phyloP scores from a whole-genome alignment of 2,329 filamentous ascomycete genomes.

The Neopestalotiopsis sp. region DNA sequence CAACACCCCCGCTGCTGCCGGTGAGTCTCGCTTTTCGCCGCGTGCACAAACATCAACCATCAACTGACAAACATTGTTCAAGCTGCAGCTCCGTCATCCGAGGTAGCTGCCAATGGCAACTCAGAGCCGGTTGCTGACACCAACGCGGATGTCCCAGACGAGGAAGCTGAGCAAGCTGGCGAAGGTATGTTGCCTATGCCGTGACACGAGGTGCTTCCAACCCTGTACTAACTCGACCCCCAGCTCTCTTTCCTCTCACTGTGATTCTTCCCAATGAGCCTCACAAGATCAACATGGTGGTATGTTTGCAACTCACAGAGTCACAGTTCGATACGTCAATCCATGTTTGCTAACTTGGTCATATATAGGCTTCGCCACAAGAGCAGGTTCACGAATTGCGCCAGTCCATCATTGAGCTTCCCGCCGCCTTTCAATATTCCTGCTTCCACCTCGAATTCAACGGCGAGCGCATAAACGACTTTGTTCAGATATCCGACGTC shows the following conservation, averaged over 20 bases:
- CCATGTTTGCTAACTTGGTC: constrained; percentile 16
- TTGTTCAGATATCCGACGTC: constrained; percentile 89
- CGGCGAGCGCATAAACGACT: constrained; percentile 91
- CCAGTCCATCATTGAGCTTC: constrained; percentile 93
- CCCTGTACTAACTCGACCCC: constrained; percentile 23
- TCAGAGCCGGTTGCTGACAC: constrained; percentile 24
- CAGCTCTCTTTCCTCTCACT: constrained; percentile 65
- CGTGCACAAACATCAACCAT: background rate
- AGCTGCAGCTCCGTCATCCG: constrained; percentile 24
- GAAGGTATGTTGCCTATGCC: constrained; percentile 30
- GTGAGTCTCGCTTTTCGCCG: constrained; percentile 25
- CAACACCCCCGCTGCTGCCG: constrained; percentile 22
- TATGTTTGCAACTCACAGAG: constrained; percentile 47
- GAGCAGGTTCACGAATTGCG: constrained; percentile 98
- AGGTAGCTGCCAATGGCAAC: constrained; percentile 29
- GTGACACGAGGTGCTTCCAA: background rate
- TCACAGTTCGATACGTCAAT: background rate
- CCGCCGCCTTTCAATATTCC: constrained; percentile 92
- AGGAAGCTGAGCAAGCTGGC: constrained; percentile 28
- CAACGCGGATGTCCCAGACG: constrained; percentile 29
- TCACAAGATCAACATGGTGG: constrained; percentile 83
- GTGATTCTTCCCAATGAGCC: constrained; percentile 83
- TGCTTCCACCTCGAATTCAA: constrained; percentile 98
- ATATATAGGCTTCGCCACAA: constrained; percentile 77
- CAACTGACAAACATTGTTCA: background rate